Base-by-base conservation (phyloP, 163 green algal species). In the Scenedesmus sp. region DNA sequence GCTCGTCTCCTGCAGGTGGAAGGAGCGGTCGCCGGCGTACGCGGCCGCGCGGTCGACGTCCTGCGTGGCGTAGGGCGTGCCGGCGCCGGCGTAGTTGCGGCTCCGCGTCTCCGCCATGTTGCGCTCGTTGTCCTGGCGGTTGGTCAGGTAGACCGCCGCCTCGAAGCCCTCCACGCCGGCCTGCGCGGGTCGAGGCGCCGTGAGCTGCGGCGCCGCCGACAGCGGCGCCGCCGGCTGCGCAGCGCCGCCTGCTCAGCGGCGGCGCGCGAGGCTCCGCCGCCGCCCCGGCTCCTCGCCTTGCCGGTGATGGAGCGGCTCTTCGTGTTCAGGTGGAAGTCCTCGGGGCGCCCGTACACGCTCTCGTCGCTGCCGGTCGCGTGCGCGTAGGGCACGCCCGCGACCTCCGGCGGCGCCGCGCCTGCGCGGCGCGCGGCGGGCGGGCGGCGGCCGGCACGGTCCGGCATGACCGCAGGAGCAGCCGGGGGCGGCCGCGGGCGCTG, bases 91-190 rank as follows among this genome's bases (percentile, higher is more conserved):
- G 22, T 53, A 48, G 42, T 77, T 77, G 54, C 69, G 69, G 4
- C 31, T 24, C 69, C 67, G 66, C 53, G 53, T 77, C 13, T 67
- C 54, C 34, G 39, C 31, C 69, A 77, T 67, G 69, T 77, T 77
- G 18, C 20, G 39, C 7, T 22, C n/a, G 36, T 77, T 77, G 5
- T 42, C 51, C 13, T n/a, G 31, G 11, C 31, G 36, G 69, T 77
- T 77, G 69, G 57, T 29, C 10, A 26, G 22, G 51, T 77, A 77
- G 14, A 77, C 54, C 15, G 1, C 22, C 6, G 36, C n/a, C 24
- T 77, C 69, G 57, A 77, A 77, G 9, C 31, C 50, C 54, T 56
- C 69, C 26, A 10, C 36, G 44, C 53, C 69, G 15, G 69, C 69
- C 69, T 77, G 54, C 4, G 58, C 14, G n/a, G 39, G 39, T 10